Conservation (phyloP, 352 stramenopile genomes). For the Phytophthora hibernalis region DNA sequence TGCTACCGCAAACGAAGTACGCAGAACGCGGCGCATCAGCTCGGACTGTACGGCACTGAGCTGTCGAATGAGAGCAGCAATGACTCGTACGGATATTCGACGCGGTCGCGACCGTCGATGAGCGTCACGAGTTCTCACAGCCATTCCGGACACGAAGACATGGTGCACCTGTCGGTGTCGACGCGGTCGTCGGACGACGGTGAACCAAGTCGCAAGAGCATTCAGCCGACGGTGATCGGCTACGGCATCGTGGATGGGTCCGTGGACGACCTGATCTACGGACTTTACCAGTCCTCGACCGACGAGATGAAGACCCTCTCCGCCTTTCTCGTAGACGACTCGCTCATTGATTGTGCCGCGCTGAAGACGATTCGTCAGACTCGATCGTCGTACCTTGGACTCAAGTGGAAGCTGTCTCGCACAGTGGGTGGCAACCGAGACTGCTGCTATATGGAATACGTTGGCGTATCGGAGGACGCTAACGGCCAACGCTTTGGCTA, state of each 20-base stretch:
- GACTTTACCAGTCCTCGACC: conserved; percentile 55
- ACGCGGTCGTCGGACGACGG: conserved; percentile 42
- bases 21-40: conserved; percentile 34
- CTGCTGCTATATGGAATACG: conserved; percentile 74
- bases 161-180: conserved; percentile 23
- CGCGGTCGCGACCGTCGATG: conserved; percentile 34
- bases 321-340: conserved; percentile 57
- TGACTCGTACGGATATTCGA: conserved; percentile 34
- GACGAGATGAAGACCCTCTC: conserved; percentile 69
- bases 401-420: conserved; percentile 79
- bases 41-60: conserved; percentile 46
- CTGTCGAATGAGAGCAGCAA: conserved; percentile 14
- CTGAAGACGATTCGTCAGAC: conserved; percentile 64
- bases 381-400: conserved; percentile 63
- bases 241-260: conserved; percentile 54
- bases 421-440: conserved; percentile 79
- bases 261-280: conserved; percentile 64
- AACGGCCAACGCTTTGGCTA: conserved; percentile 70
- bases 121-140: conserved; percentile 40
- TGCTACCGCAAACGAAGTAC: conserved; percentile 59
- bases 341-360: conserved; percentile 70
- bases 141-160: conserved; percentile 33
- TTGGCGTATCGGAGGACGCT: conserved; percentile 62
- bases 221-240: conserved; percentile 55
- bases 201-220: conserved; percentile 53